Evolutionary conservation across 768 basidiomycete species (phyloP).

Genomic region (Pisolithus albus): DNA sequence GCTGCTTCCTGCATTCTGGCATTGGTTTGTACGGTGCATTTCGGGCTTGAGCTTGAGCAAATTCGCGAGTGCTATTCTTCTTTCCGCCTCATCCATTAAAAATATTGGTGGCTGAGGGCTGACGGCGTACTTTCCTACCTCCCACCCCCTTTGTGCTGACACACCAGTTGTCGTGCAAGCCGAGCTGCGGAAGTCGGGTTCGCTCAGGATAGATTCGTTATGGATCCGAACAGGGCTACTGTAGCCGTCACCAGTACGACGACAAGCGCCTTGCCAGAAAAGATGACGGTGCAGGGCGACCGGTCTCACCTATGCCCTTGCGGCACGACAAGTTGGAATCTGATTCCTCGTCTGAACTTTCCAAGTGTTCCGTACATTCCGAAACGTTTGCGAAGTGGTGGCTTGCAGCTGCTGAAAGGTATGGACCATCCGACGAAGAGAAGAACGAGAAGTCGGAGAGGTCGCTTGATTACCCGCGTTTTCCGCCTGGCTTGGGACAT

Average conservation of each 20-base stretch:
- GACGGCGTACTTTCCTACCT: not conserved
- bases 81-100: not conserved
- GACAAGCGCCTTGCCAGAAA: not conserved
- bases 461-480: not conserved
- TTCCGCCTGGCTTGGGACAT: not conserved
- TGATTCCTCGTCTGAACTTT: not conserved
- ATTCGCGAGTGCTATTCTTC: conserved; percentile 34
- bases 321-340: not conserved
- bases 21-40: conserved; percentile 45
- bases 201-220: conserved; percentile 9
- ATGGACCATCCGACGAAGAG: not conserved
- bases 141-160: no score
- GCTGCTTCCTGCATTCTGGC: conserved; percentile 37
- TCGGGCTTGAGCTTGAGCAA: conserved; percentile 48
- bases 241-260: not conserved
- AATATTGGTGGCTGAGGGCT: not conserved
- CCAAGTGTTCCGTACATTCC: conserved; percentile 1
- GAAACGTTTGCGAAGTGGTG: conserved; percentile 6
- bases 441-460: not conserved
- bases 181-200: conserved; percentile 12
- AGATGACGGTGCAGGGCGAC: not conserved
- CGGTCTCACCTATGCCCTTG: not conserved
- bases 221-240: not conserved
- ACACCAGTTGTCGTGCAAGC: conserved; percentile 10
- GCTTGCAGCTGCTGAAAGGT: not conserved